Conservation (phyloP, 2,329 filamentous ascomycete species). For the Ophiostoma ulmi region DNA sequence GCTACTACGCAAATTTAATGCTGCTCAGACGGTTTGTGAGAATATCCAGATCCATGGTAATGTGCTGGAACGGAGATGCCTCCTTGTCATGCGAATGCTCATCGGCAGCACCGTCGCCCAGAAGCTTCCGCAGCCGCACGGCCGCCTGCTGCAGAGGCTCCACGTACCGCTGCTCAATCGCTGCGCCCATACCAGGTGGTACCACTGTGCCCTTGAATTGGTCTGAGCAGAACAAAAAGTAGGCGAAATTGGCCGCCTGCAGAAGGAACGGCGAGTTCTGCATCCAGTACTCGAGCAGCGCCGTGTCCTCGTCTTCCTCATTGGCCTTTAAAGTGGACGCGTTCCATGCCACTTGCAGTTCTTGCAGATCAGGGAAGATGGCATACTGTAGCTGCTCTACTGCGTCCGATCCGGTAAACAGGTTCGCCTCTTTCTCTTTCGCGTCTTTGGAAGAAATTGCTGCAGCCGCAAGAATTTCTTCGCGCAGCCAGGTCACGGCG, state of each 20-base stretch:
- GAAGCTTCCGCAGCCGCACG: conserved; percentile 15
- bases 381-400: conserved; percentile 57
- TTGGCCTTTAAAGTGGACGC: conserved; percentile 29
- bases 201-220: conserved; percentile 42
- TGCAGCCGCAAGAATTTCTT: conserved; percentile 48
- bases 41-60: conserved; percentile 24
- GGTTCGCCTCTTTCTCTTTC: conserved; percentile 29
- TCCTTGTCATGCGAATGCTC: background rate
- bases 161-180: conserved; percentile 55
- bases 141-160: conserved; percentile 46
- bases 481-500: conserved; percentile 58
- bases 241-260: conserved; percentile 57
- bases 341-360: conserved; percentile 38
- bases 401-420: conserved; percentile 51
- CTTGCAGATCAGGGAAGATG: conserved; percentile 54
- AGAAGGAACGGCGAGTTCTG: conserved; percentile 52
- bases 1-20: conserved; percentile 24
- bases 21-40: conserved; percentile 24
- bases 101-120: conserved; percentile 13
- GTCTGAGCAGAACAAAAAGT: conserved; percentile 48
- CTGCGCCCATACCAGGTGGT: conserved; percentile 52
- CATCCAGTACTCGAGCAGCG: conserved; percentile 47
- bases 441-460: conserved; percentile 30
- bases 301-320: conserved; percentile 31
- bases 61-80: conserved; percentile 12